These are phyloP conservation scores for Penicillium dipodomyicola DNA, from an alignment of 495 filamentous ascomycete species.

Conservation along the genomic window DNA sequence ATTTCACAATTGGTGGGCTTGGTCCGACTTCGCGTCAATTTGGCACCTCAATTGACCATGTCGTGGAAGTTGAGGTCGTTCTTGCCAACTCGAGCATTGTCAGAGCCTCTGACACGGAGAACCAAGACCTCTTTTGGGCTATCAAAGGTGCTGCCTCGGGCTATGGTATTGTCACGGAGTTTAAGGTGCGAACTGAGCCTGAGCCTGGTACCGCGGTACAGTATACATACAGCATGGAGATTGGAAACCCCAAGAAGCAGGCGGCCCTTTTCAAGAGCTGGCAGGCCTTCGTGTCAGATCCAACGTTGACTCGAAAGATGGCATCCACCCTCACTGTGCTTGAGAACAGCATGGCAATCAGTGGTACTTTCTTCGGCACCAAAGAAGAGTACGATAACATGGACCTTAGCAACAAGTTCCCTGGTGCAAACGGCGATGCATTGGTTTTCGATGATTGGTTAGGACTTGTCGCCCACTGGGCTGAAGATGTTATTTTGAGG, in stretches of 20 bases:
- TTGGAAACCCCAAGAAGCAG: neutral
- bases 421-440: neutral
- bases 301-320: neutral
- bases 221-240: constrained; percentile 17
- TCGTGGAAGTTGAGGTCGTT: neutral
- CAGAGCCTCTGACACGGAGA: constrained; percentile 23
- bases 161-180: constrained; percentile 39
- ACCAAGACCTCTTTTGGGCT: constrained; percentile 48
- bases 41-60: neutral
- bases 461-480: neutral
- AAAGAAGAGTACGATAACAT: neutral
- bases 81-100: constrained; percentile 13
- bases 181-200: constrained; percentile 47
- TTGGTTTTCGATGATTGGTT: neutral
- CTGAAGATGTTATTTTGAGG: constrained; percentile 11
- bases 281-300: neutral
- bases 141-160: constrained; percentile 37
- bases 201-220: constrained; percentile 25
- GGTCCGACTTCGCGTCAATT: constrained; percentile 8
- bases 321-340: neutral
- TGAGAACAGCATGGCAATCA: neutral
- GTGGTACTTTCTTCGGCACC: neutral
- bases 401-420: neutral
- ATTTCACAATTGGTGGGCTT: constrained; percentile 56
- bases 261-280: neutral